These are phyloP conservation scores for Barnettozyma botsteinii DNA, from an alignment of 805 yeast species.

Conservation along the genomic window DNA sequence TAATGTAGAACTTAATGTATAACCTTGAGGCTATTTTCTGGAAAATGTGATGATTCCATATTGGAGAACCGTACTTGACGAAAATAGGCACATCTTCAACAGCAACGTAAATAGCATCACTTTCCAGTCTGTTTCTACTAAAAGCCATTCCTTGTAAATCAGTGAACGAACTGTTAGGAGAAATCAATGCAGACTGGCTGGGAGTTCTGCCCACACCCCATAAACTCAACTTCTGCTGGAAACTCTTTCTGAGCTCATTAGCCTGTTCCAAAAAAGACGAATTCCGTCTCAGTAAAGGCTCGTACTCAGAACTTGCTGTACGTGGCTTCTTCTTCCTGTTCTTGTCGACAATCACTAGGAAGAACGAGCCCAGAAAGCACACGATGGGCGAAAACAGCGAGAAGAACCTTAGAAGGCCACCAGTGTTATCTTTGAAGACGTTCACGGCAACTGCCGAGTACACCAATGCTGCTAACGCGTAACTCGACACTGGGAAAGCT, in stretches of 20 bases:
- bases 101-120: slow-evolving; percentile 24
- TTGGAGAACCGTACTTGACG: slow-evolving; percentile 23
- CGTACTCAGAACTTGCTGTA: background rate
- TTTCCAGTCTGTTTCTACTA: slow-evolving; percentile 10
- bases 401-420: slow-evolving; percentile 50
- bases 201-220: slow-evolving; percentile 28
- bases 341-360: slow-evolving; percentile 22
- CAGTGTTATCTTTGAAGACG: slow-evolving; percentile 47
- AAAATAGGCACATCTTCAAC: slow-evolving; percentile 28
- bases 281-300: slow-evolving; percentile 9
- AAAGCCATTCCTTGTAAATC: slow-evolving; percentile 1
- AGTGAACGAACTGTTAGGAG: slow-evolving; percentile 5
- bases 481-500: slow-evolving; percentile 29
- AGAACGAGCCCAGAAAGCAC: slow-evolving; percentile 29
- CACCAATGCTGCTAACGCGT: slow-evolving; percentile 65
- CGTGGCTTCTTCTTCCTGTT: slow-evolving; percentile 8
- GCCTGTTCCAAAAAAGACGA: slow-evolving; percentile 10
- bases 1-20: slow-evolving; percentile 47
- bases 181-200: slow-evolving; percentile 5
- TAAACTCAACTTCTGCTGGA: slow-evolving; percentile 19
- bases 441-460: slow-evolving; percentile 53
- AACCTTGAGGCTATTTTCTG: slow-evolving; percentile 20
- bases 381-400: slow-evolving; percentile 40
- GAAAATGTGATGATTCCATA: slow-evolving; percentile 24
- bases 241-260: slow-evolving; percentile 16